Base-by-base conservation (phyloP, 2,329 filamentous ascomycete species). In the Ascochyta rabiei region DNA sequence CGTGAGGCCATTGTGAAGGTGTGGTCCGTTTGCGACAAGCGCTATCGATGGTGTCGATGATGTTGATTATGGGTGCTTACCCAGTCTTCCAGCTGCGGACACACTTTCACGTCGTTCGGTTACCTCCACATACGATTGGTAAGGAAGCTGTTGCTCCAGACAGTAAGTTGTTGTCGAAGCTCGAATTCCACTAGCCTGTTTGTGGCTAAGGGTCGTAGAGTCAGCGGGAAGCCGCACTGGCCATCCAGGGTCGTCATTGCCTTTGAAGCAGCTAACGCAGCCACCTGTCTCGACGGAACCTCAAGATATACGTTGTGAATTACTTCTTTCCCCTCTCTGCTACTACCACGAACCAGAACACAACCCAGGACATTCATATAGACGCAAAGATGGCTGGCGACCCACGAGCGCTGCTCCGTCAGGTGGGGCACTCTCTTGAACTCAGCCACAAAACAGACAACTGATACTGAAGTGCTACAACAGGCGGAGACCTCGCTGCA, bases 401-500 rank as follows among this genome's bases (percentile, higher is more conserved):
- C 59, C 72, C 72, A 18, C 63, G 72, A 69, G 72, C 68, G 33
- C 55, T 71, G 59, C 68, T 75, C 43, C 71, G 68, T 63, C 71
- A 75, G 72, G 72, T 74, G 67, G 67, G 70, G 67, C 61, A 50
- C 52, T 56, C 44, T 54, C 56, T 61, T 45, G 58, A 60, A 62
- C 69, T 66, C 66, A 69, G 67, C 70, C 67, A 66, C 67, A 64
- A 53, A 40, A 50, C 57, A 56, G 54, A 63, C 59, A 64, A 64
- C 62, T 61, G 62, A 69, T 63, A 62, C 66, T 58, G 51, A 66
- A 56, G 64, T 59, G 48, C 53, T 46, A 53, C 46, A 58, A 63
- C 74, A 97, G 93, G 95, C 95, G 79, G 91, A 97, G 72, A 96
- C 95, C 81, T 83, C 87, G 47, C 84, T 90, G 23, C 79, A 87